Conservation (phyloP, 2,329 filamentous ascomycete species). For the Tolypocladium endophyticum region DNA sequence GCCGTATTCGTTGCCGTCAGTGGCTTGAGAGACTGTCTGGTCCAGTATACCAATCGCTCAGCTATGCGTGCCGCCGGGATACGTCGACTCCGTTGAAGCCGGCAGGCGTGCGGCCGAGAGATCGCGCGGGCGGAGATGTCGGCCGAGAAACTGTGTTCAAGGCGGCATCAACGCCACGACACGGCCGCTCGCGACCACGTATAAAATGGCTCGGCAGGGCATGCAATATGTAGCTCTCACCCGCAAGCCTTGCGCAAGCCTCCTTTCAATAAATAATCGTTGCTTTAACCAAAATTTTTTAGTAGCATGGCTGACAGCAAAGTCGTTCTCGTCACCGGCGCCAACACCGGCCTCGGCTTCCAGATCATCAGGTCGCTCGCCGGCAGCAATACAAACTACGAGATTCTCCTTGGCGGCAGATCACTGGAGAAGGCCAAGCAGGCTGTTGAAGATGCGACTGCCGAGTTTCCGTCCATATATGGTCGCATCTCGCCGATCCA, state of each 20-base stretch:
- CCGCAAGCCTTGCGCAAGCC: too few species aligned
- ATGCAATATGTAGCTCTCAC: background rate
- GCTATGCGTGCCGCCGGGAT: too few species aligned
- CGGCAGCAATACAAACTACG: background rate
- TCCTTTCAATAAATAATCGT: too few species aligned
- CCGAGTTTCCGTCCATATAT: background rate
- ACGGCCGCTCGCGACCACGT: background rate
- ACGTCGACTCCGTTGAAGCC: too few species aligned
- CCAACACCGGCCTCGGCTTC: background rate
- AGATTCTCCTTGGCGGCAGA: background rate
- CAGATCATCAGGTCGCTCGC: background rate
- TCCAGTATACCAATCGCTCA: too few species aligned
- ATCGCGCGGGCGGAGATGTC: background rate
- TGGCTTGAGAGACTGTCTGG: too few species aligned
- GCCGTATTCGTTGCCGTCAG: too few species aligned
- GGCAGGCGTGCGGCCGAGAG: too few species aligned
- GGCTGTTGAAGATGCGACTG: background rate
- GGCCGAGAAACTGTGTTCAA: background rate
- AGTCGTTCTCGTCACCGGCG: background rate
- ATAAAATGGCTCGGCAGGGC: background rate
- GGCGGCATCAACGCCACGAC: background rate
- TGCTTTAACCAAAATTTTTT: too few species aligned
- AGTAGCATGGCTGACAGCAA: background rate
- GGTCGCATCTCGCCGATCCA: background rate
- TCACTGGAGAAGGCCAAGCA: background rate